Percentiles rank a stretch among this genome's conserved stretches.
These are phyloP conservation scores for Globisporangium polare DNA, from an alignment of 352 stramenopile species.

Conservation along the genomic window DNA sequence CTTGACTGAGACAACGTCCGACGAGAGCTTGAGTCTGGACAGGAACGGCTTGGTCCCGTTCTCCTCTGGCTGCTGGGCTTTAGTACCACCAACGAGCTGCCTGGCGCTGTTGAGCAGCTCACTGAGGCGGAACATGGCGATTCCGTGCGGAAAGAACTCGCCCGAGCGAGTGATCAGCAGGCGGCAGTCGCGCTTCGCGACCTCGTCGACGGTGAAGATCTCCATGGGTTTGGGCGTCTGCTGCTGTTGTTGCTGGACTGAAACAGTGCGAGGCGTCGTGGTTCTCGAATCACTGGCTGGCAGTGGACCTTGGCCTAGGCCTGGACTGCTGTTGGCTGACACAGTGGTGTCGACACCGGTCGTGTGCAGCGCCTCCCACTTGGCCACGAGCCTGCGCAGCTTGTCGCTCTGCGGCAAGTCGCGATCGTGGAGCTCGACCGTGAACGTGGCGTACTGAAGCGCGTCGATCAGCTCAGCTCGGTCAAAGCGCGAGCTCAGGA, in stretches of 20 bases:
- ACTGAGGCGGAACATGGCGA: slow-evolving; percentile 49
- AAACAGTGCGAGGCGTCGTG: slow-evolving; percentile 13
- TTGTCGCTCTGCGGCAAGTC: slow-evolving; percentile 40
- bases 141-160: slow-evolving; percentile 50
- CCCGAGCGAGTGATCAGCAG: slow-evolving; percentile 33
- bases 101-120: slow-evolving; percentile 47
- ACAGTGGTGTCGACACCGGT: slow-evolving; percentile 28
- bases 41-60: slow-evolving; percentile 24
- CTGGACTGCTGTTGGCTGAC: neutral
- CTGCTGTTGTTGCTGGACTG: neutral
- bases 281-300: slow-evolving; percentile 7
- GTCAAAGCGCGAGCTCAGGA: slow-evolving; percentile 46
- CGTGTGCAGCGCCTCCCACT: slow-evolving; percentile 57
- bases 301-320: neutral
- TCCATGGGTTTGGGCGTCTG: slow-evolving; percentile 32
- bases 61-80: neutral
- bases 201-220: slow-evolving; percentile 52
- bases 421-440: slow-evolving; percentile 66
- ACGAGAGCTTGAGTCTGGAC: slow-evolving; percentile 34
- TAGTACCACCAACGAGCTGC: slow-evolving; percentile 12
- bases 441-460: slow-evolving; percentile 32
- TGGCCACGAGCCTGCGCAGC: slow-evolving; percentile 35
- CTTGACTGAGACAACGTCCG: slow-evolving; percentile 52
- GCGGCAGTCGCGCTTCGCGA: slow-evolving; percentile 48
- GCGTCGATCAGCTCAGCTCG: slow-evolving; percentile 39